Evolutionary conservation across 495 filamentous ascomycete genomes (phyloP), one percentile per base, ranked within the genome.

Genomic region (Daldinia vernicosa): DNA sequence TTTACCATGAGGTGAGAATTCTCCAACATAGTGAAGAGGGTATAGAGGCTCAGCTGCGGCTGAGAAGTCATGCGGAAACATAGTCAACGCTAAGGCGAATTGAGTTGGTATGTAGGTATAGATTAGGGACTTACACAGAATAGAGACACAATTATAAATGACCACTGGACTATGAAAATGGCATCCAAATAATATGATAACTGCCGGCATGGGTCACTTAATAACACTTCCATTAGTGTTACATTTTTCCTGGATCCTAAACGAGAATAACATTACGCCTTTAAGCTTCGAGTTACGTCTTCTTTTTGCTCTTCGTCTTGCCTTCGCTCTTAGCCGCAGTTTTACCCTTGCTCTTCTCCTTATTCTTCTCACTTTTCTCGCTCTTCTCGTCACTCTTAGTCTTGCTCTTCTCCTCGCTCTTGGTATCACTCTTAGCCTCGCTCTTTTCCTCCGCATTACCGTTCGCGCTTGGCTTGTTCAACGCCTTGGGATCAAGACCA

Each of bases 401-500:
- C 63, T 75, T 71, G 24, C 52, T 66, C 59, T 70, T 65, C 1
- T n/a, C 45, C 14, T 67, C 55, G 17, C 52, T 54, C 71, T 78
- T 72, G 26, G 26, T 27, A 1, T 27, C 26, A 27, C 60, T 67
- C 53, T 57, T 35, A 14, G 33, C 33, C 75, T 66, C 14, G 26
- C 64, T 58, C 61, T 70, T 75, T 39, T 68, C 53, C 26, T 68
- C 53, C 26, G 58, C 64, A 61, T 74, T 70, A 30, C 67, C 69
- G 11, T 27, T 47, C 45, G 66, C 56, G 55, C 72, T 77, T 22
- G 75, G 71, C 58, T 78, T 78, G 11, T 82, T 79, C 7, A 81
- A 79, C n/a, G 82, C 79, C 39, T 80, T 83, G 8, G 84, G 86
- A 74, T 88, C 82, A 60, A 87, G 68, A 60, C 86, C 84, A 27